phyloP scores from a whole-genome alignment of 2,329 filamentous ascomycete genomes.

The Tolypocladium ovalisporum region DNA sequence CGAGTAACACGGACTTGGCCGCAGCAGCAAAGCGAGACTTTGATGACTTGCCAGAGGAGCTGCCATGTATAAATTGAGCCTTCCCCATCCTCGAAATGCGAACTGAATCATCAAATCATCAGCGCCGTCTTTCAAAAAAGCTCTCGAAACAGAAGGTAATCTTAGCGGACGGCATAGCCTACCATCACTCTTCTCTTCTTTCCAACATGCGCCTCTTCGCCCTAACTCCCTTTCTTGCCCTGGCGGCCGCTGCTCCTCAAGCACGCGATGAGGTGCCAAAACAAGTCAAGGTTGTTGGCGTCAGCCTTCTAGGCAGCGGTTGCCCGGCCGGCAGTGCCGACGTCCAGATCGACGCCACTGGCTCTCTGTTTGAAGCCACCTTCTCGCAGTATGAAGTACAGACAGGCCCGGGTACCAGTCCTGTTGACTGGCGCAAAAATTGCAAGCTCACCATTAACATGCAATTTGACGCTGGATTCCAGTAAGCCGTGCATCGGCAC shows the following conservation, averaged over 20 bases:
- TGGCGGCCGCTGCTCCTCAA: constrained; percentile 1
- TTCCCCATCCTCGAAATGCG: not conserved
- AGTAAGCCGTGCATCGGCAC: constrained; percentile 6
- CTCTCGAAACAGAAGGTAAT: not conserved
- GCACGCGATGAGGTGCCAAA: not conserved
- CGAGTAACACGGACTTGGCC: no score
- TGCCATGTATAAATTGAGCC: not conserved
- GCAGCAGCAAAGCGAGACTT: not conserved
- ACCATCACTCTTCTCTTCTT: not conserved
- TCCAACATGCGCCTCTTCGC: constrained; percentile 3
- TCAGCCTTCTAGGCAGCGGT: constrained; percentile 13
- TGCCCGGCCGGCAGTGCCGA: constrained; percentile 12
- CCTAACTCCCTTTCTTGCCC: constrained; percentile 1
- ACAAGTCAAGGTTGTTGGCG: constrained; percentile 9
- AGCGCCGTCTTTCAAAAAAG: not conserved
- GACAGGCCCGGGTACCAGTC: constrained; percentile 10
- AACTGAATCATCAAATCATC: no score
- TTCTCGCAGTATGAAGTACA: constrained; percentile 14
- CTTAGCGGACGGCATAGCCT: not conserved
- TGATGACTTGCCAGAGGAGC: not conserved
- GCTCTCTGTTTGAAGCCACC: constrained; percentile 14
- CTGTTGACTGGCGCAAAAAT: constrained; percentile 14
- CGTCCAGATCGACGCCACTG: constrained; percentile 12
- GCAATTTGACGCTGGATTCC: constrained; percentile 13
- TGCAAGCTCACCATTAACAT: constrained; percentile 16